Evolutionary conservation across 2,329 filamentous ascomycete species (phyloP).

Genomic region (Didymella arachidicola): DNA sequence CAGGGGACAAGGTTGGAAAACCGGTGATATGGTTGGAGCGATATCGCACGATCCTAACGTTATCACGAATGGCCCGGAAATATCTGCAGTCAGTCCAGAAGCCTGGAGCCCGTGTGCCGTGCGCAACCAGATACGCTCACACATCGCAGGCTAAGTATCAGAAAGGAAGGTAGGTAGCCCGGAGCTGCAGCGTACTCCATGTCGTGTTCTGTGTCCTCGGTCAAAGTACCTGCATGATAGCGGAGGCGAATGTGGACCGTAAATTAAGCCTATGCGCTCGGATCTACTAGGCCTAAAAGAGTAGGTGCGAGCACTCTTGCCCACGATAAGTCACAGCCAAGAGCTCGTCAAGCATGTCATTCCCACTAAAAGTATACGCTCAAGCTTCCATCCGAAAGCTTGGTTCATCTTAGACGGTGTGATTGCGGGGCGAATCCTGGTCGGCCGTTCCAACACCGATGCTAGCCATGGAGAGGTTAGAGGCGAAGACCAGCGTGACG

Average conservation of each 20-base stretch:
- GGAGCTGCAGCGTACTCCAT: slow-evolving; percentile 7
- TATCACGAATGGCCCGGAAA: background rate
- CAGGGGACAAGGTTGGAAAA: background rate
- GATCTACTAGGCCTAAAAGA: background rate
- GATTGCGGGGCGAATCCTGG: slow-evolving; percentile 12
- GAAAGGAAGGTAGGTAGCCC: slow-evolving; percentile 19
- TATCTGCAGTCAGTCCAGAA: slow-evolving; percentile 2
- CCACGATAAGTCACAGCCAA: slow-evolving; percentile 13
- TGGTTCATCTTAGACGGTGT: slow-evolving; percentile 24
- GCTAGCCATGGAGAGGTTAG: background rate
- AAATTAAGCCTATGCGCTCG: background rate
- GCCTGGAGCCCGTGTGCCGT: slow-evolving; percentile 6
- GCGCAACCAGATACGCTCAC: slow-evolving; percentile 2
- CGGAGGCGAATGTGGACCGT: slow-evolving; percentile 8
- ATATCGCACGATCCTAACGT: slow-evolving; percentile 4
- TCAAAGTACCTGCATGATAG: slow-evolving; percentile 17
- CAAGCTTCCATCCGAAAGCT: slow-evolving; percentile 20
- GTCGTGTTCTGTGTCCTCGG: slow-evolving; percentile 10
- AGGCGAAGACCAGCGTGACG: background rate
- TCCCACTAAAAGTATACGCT: slow-evolving; percentile 15
- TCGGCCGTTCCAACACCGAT: slow-evolving; percentile 13
- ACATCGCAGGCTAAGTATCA: slow-evolving; percentile 1
- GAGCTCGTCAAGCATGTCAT: slow-evolving; percentile 29
- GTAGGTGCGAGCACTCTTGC: slow-evolving; percentile 10
- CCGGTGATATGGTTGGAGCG: background rate